A percentile compares a stretch with the other conserved stretches of the same genome.
These are phyloP conservation scores for Alopecurus myosuroides DNA, from an alignment of 176 grass and related monocot species.

Conservation along the genomic window DNA sequence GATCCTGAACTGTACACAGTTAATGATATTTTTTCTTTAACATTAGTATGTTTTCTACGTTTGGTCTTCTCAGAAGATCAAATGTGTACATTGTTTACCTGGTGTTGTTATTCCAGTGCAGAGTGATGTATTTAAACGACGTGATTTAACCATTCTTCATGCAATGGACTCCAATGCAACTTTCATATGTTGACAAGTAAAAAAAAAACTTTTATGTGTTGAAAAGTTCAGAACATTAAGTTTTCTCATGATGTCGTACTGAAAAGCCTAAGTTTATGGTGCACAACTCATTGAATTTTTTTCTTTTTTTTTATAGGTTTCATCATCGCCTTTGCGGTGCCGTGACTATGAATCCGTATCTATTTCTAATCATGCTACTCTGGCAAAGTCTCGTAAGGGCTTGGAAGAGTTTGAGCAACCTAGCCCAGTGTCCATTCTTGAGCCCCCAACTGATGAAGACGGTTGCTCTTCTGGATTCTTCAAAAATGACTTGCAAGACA, in stretches of 20 bases:
- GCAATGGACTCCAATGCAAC: background rate
- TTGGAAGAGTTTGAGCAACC: conserved; percentile 53
- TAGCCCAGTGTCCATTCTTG: conserved; percentile 57
- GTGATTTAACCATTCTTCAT: background rate
- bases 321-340: background rate
- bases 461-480: conserved; percentile 43
- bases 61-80: background rate
- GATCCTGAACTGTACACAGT: background rate
- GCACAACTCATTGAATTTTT: background rate
- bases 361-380: conserved; percentile 22
- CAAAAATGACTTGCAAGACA: conserved; percentile 22
- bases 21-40: background rate
- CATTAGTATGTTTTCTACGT: background rate
- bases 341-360: conserved; percentile 13
- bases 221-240: conserved; percentile 8
- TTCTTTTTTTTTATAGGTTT: conserved; percentile 16
- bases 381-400: conserved; percentile 16
- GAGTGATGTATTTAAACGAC: background rate
- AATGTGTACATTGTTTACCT: background rate
- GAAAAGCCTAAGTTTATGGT: background rate
- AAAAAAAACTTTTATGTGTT: background rate
- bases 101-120: background rate
- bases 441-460: conserved; percentile 47
- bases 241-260: background rate
- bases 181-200: background rate